These are phyloP conservation scores for Nemania sp. DNA, from an alignment of 2,329 filamentous ascomycete species.

Conservation along the genomic window DNA sequence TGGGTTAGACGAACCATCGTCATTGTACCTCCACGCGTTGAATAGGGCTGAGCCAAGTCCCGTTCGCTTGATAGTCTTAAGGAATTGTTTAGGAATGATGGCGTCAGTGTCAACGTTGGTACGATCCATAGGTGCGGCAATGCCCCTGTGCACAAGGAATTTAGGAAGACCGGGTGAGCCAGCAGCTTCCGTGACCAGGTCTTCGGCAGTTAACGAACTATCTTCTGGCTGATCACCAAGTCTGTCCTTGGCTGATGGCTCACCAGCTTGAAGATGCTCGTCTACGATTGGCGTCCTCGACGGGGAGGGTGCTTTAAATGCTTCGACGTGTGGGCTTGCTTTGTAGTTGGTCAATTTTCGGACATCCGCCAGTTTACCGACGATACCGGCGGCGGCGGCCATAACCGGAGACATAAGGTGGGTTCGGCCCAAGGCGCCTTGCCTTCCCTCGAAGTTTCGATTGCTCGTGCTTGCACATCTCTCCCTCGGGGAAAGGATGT, in stretches of 20 bases:
- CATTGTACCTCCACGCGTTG: slow-evolving; percentile 82
- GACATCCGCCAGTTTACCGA: slow-evolving; percentile 92
- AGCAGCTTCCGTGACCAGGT: slow-evolving; percentile 61
- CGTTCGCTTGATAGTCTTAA: slow-evolving; percentile 99
- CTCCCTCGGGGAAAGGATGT: slow-evolving; percentile 92
- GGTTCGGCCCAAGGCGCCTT: slow-evolving; percentile 90
- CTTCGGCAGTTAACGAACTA: slow-evolving; percentile 73
- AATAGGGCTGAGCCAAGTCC: slow-evolving; percentile 91
- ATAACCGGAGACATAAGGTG: slow-evolving; percentile 98
- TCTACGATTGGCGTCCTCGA: slow-evolving; percentile 63
- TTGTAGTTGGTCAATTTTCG: slow-evolving; percentile 77
- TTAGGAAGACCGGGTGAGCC: slow-evolving; percentile 77
- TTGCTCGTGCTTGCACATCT: slow-evolving; percentile 96
- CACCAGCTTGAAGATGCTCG: slow-evolving; percentile 64
- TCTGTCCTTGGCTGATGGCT: slow-evolving; percentile 62
- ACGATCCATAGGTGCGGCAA: slow-evolving; percentile 87
- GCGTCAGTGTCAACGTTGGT: slow-evolving; percentile 98
- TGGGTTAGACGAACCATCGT: slow-evolving; percentile 78
- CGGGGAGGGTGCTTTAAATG: slow-evolving; percentile 56
- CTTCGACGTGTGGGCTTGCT: slow-evolving; percentile 70
- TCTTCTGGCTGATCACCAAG: slow-evolving; percentile 73
- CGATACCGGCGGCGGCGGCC: slow-evolving; percentile 91
- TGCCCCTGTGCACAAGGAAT: slow-evolving; percentile 85
- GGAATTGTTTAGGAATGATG: slow-evolving; percentile 98
- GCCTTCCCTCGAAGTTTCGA: slow-evolving; percentile 96